A percentile compares a stretch with the other conserved stretches of the same genome.
Evolutionary conservation across 768 basidiomycete species (phyloP).

Genomic region (Coprinellus micaceus): DNA sequence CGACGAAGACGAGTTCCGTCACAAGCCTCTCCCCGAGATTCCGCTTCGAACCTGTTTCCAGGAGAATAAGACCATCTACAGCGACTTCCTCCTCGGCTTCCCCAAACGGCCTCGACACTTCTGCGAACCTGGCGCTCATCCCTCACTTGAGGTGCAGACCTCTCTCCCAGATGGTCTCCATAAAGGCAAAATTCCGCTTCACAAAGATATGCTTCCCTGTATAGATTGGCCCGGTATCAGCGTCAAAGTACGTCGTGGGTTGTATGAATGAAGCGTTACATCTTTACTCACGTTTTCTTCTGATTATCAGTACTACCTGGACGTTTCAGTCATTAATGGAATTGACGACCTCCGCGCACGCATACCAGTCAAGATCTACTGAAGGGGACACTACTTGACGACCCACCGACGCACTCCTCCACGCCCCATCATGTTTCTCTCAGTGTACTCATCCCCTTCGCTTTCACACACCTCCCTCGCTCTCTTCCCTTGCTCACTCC

Average conservation of each 20-base stretch:
- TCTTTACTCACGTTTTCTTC: slow-evolving; percentile 11
- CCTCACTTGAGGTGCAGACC: slow-evolving; percentile 42
- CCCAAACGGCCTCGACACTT: slow-evolving; percentile 61
- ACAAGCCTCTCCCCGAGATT: slow-evolving; percentile 42
- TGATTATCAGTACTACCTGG: slow-evolving; percentile 60
- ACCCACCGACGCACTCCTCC: no score
- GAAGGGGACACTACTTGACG: neutral
- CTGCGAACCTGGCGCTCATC: slow-evolving; percentile 36
- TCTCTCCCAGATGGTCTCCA: slow-evolving; percentile 65
- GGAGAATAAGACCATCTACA: slow-evolving; percentile 46
- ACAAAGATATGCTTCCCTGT: slow-evolving; percentile 57
- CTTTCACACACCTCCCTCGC: neutral
- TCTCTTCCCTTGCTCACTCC: neutral
- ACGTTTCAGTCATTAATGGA: slow-evolving; percentile 62
- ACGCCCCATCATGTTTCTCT: neutral
- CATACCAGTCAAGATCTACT: slow-evolving; percentile 52
- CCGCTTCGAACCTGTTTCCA: slow-evolving; percentile 33
- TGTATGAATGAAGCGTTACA: slow-evolving; percentile 1
- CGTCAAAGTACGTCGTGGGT: slow-evolving; percentile 51
- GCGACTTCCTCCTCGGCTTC: slow-evolving; percentile 60
- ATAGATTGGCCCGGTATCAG: slow-evolving; percentile 65
- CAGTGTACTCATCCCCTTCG: neutral
- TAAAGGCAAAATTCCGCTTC: slow-evolving; percentile 53
- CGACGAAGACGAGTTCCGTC: slow-evolving; percentile 23
- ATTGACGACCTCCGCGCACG: slow-evolving; percentile 61